Percentiles rank a stretch among this genome's conserved stretches.
These are phyloP conservation scores for Flueggea neowawraea DNA, from an alignment of 441 rosid genomes.

Conservation along the genomic window DNA sequence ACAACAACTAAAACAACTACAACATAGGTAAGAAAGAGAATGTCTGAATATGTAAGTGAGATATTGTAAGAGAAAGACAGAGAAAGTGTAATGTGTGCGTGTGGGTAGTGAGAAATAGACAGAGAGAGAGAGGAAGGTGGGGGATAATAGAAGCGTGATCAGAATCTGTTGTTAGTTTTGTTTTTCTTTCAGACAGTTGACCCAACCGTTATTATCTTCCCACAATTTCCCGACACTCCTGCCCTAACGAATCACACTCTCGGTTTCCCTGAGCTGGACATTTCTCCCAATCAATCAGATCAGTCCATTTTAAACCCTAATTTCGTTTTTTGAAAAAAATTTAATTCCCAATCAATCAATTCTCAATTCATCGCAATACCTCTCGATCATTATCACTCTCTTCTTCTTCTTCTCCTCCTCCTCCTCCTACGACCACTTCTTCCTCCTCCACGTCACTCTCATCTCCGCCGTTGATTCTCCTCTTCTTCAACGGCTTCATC, in stretches of 20 bases:
- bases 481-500: slow-evolving; percentile 57
- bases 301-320: too few species aligned
- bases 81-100: background rate
- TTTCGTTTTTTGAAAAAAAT: too few species aligned
- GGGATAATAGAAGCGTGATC: slow-evolving; percentile 26
- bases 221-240: slow-evolving; percentile 14
- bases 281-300: too few species aligned
- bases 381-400: slow-evolving; percentile 12
- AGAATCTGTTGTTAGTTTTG: slow-evolving; percentile 73
- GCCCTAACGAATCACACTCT: background rate
- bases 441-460: slow-evolving; percentile 22
- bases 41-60: slow-evolving; percentile 16
- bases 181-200: slow-evolving; percentile 65
- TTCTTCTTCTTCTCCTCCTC: slow-evolving; percentile 13
- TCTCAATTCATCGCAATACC: background rate
- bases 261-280: too few species aligned
- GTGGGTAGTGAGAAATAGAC: slow-evolving; percentile 16
- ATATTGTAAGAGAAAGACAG: slow-evolving; percentile 27
- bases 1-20: slow-evolving; percentile 41
- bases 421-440: slow-evolving; percentile 33
- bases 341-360: too few species aligned
- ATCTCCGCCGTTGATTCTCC: slow-evolving; percentile 36
- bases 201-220: slow-evolving; percentile 59
- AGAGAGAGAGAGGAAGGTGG: slow-evolving; percentile 11
- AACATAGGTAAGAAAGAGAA: slow-evolving; percentile 28